phyloP scores from a whole-genome alignment of 352 stramenopile genomes.

The Phytophthora pinifolia region DNA sequence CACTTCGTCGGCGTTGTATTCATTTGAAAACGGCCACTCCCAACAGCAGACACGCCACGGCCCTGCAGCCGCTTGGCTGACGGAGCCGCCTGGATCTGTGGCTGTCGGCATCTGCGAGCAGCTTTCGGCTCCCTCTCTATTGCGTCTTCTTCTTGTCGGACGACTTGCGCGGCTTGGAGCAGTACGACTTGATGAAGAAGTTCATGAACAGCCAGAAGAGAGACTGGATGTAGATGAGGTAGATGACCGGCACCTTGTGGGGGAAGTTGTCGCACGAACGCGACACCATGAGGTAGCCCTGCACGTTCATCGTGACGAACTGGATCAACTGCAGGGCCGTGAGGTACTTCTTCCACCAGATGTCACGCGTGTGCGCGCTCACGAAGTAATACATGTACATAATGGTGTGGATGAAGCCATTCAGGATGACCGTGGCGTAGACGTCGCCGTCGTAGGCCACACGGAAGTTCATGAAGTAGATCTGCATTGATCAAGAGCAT shows the following conservation, averaged over 20 bases:
- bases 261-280: slow-evolving; percentile 89
- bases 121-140: slow-evolving; percentile 25
- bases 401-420: slow-evolving; percentile 98
- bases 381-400: slow-evolving; percentile 99
- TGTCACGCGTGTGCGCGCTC: slow-evolving; percentile 95
- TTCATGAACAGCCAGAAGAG: slow-evolving; percentile 92
- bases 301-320: slow-evolving; percentile 89
- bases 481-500: slow-evolving; percentile 31
- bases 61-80: not conserved
- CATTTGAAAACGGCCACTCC: slow-evolving; percentile 16
- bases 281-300: slow-evolving; percentile 72
- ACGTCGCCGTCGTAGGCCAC: slow-evolving; percentile 96
- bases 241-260: slow-evolving; percentile 81
- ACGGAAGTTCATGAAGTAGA: slow-evolving; percentile 95
- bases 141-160: slow-evolving; percentile 53
- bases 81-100: not conserved
- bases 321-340: slow-evolving; percentile 96
- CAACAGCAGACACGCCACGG: slow-evolving; percentile 6
- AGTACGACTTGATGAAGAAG: slow-evolving; percentile 97
- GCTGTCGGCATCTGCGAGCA: slow-evolving; percentile 7
- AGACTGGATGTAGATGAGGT: slow-evolving; percentile 94
- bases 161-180: slow-evolving; percentile 50
- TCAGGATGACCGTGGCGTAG: slow-evolving; percentile 96
- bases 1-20: slow-evolving; percentile 20
- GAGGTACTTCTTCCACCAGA: slow-evolving; percentile 98